Evolutionary conservation across 768 basidiomycete species (phyloP).

Genomic region (Russula dissimulans): DNA sequence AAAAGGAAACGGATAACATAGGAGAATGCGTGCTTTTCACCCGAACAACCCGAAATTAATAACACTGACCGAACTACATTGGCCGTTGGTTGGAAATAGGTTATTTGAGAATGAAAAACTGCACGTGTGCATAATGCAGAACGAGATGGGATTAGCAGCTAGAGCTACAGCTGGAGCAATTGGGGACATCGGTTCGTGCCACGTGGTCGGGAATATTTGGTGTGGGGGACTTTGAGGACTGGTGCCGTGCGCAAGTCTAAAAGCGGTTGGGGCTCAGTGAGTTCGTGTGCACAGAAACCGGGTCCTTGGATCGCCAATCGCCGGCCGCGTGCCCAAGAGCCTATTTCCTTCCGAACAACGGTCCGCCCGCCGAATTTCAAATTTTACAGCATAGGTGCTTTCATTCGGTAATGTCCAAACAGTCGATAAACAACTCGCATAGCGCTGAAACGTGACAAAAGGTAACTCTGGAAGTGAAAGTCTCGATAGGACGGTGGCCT

Average conservation of each 20-base stretch:
- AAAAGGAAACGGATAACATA: too few relatives aligned
- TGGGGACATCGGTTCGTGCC: not conserved
- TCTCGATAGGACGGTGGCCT: not conserved
- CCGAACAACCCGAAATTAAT: not conserved
- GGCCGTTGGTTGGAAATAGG: not conserved
- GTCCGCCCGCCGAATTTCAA: not conserved
- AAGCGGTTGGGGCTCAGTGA: not conserved
- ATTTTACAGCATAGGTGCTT: too few relatives aligned
- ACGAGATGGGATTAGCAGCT: not conserved
- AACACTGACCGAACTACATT: not conserved
- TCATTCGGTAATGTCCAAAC: too few relatives aligned
- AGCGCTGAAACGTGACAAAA: not conserved
- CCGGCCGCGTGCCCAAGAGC: conserved; percentile 31
- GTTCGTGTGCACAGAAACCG: not conserved
- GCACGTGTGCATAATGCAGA: not conserved
- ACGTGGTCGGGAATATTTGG: not conserved
- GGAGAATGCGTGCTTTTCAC: not conserved
- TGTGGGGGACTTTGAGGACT: too few relatives aligned
- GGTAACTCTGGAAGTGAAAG: not conserved
- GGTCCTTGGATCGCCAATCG: conserved; percentile 28
- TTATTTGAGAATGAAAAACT: not conserved
- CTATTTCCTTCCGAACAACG: conserved; percentile 19
- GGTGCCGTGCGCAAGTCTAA: too few relatives aligned
- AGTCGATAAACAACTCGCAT: too few relatives aligned
- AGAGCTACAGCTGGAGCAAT: not conserved